These are phyloP conservation scores for Paratinospora sagittata DNA, from an alignment of 164 flowering plant genomes.

Conservation along the genomic window DNA sequence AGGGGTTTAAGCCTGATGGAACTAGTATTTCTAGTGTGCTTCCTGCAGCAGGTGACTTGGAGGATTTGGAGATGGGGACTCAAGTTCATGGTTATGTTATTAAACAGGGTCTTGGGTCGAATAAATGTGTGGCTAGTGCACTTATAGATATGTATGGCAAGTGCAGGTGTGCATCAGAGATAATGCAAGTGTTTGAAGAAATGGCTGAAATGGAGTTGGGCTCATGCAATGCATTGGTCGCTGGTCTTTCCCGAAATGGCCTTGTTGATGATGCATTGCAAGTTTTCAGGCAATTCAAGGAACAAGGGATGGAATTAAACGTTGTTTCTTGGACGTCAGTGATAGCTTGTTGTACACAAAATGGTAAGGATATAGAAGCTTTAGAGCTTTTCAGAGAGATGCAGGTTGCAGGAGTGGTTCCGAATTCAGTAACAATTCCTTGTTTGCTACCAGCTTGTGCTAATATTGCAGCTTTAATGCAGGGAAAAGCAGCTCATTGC, in stretches of 20 bases:
- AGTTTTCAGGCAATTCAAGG: slow-evolving; percentile 36
- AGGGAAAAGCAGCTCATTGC: slow-evolving; percentile 74
- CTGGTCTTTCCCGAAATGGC: slow-evolving; percentile 64
- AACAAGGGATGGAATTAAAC: slow-evolving; percentile 39
- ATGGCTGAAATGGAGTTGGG: slow-evolving; percentile 40
- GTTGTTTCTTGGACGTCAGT: slow-evolving; percentile 85
- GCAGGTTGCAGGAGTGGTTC: slow-evolving; percentile 58
- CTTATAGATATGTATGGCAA: slow-evolving; percentile 81
- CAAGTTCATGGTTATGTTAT: slow-evolving; percentile 62
- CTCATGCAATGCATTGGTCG: slow-evolving; percentile 57
- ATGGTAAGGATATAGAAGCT: slow-evolving; percentile 72
- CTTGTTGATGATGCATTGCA: slow-evolving; percentile 49
- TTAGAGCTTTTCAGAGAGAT: slow-evolving; percentile 69
- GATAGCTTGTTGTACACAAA: slow-evolving; percentile 66
- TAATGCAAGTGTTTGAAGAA: slow-evolving; percentile 50
- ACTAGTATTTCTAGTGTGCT: slow-evolving; percentile 51
- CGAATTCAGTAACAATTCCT: slow-evolving; percentile 72
- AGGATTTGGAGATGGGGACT: slow-evolving; percentile 36
- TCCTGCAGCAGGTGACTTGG: slow-evolving; percentile 54
- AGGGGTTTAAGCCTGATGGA: slow-evolving; percentile 53
- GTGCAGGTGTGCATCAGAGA: slow-evolving; percentile 34
- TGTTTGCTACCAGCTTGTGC: slow-evolving; percentile 76
- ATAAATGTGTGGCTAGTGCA: slow-evolving; percentile 52
- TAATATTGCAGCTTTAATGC: slow-evolving; percentile 66
- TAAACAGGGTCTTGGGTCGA: slow-evolving; percentile 42